Evolutionary conservation across 805 yeast species (phyloP), one percentile per base, ranked within the genome.

Genomic region (Lachancea meyersii): DNA sequence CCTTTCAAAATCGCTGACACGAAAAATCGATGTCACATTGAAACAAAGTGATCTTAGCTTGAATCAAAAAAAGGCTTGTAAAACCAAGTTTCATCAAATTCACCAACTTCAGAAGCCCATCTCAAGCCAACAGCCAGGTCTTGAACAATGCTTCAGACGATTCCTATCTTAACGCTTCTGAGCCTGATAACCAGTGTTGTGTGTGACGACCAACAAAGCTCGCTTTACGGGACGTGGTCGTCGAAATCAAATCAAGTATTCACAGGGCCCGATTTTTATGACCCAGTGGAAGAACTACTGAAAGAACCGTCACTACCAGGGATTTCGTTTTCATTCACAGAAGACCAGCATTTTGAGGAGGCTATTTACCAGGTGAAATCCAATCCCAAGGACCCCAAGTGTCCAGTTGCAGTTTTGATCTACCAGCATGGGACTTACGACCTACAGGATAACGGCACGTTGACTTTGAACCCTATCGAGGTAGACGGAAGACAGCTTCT

Each of bases 241-340:
- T 82, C 97, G 14, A 93, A 93, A 64, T 80, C 97, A 10, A 86
- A 85, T 62, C 80, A 94, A 10, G 98, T 93, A 6, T 82, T 91
- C 69, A 93, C 99, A 1, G 99, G 99, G 0, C 96, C 97, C 5
- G 84, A 89, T 2, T 93, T 93, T 60, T 93, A 78, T 61, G 97
- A 93, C 63, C 99, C 99, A 2, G 84, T 88, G 22, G 96, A 91
- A 60, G 98, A 93, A 64, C 75, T 91, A 14, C 69, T 93, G 45
- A 86, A 88, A 48, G 99, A 93, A 62, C 99, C 99, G 2, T 91
- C 89, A 7, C 72, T 93, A 32, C 96, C 99, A 1, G 99, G 99
- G 30, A 77, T 91, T 43, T 82, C 94, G 4, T 86, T 82, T 65
- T 86, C 96, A 2, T 93, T 93, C 70, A 89, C 97, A 1, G 81